Evolutionary conservation across 345 rosid genomes (phyloP).

Genomic region (Hypericum androsaemum): DNA sequence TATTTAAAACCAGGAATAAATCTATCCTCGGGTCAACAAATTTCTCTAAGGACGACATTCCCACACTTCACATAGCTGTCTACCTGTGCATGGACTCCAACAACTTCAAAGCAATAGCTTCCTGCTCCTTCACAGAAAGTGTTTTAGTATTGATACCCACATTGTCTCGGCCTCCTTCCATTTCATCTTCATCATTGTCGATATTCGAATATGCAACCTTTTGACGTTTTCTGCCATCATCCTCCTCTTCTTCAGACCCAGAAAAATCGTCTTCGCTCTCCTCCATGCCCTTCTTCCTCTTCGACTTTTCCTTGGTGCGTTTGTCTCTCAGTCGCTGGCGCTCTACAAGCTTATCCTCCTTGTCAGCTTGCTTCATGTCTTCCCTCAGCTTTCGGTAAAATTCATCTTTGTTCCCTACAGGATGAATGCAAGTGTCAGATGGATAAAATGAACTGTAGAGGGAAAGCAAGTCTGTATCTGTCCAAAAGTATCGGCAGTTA

Average conservation of each 20-base stretch:
- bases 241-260: conserved; percentile 37
- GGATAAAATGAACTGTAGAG: background rate
- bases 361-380: conserved; percentile 61
- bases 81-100: conserved; percentile 45
- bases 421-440: background rate
- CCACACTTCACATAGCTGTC: too few species aligned
- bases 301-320: conserved; percentile 56
- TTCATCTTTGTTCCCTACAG: conserved; percentile 45
- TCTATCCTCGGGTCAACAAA: too few species aligned
- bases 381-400: conserved; percentile 62
- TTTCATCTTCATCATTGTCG: conserved; percentile 23
- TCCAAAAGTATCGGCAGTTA: conserved; percentile 13
- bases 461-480: background rate
- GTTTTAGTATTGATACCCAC: conserved; percentile 32
- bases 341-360: conserved; percentile 70
- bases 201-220: conserved; percentile 34
- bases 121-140: conserved; percentile 61
- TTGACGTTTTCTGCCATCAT: conserved; percentile 27
- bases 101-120: conserved; percentile 72
- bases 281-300: conserved; percentile 47
- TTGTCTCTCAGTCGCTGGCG: conserved; percentile 62
- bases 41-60: too few species aligned
- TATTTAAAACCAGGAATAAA: too few species aligned
- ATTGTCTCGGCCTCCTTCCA: background rate
- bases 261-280: conserved; percentile 37